Conservation (phyloP, 208 protist genomes). For the Trichomonas tenax region DNA sequence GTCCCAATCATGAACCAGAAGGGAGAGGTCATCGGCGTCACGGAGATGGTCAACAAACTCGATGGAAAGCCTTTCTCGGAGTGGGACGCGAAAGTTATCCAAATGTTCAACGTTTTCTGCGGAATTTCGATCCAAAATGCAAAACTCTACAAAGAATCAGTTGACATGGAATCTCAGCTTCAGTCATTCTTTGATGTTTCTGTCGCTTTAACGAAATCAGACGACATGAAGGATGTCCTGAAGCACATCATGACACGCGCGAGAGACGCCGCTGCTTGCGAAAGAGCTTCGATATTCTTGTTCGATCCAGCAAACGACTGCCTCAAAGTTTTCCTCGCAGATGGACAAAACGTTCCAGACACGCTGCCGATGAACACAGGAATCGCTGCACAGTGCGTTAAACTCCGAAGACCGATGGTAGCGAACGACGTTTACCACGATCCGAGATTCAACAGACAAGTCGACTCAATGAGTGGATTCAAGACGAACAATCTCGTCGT, state of each 20-base stretch:
- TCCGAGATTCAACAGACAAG: background rate
- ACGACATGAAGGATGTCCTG: background rate
- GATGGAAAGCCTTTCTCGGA: background rate
- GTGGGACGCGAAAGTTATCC: background rate
- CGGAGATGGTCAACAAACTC: conserved; percentile 37
- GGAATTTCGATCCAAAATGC: background rate
- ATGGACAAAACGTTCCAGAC: background rate
- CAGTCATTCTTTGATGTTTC: background rate
- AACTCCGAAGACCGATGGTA: background rate
- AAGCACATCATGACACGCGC: background rate
- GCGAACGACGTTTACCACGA: background rate
- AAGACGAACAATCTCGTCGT: background rate
- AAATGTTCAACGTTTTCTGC: conserved; percentile 17
- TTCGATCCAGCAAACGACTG: background rate
- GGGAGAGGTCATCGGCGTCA: conserved; percentile 37
- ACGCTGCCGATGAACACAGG: background rate
- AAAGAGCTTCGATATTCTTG: background rate
- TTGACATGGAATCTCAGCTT: background rate
- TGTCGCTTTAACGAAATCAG: background rate
- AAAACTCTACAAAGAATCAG: background rate
- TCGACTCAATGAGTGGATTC: background rate
- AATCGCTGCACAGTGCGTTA: background rate
- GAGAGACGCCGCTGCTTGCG: background rate
- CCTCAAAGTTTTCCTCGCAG: background rate
- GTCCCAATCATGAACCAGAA: conserved; percentile 41